Conservation (phyloP, 31 red algal genomes). For the Asparagopsis taxiformis region DNA sequence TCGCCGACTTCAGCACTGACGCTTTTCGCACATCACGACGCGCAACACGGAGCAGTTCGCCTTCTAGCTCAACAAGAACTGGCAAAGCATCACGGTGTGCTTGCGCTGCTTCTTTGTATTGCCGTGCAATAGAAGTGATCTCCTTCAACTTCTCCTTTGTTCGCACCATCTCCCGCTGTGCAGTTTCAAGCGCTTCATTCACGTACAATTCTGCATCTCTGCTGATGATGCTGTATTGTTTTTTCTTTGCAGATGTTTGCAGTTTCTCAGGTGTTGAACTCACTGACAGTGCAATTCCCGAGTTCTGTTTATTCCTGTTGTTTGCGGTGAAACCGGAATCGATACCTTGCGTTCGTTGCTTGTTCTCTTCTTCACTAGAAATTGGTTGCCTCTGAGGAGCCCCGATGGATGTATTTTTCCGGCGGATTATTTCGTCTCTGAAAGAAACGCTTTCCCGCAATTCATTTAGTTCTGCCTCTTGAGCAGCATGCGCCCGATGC, state of each 20-base stretch:
- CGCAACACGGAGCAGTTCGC: slow-evolving; percentile 46
- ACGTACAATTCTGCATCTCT: neutral
- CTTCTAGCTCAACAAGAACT: slow-evolving; percentile 48
- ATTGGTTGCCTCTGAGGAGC: neutral
- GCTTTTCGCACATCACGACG: slow-evolving; percentile 5
- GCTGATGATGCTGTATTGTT: neutral
- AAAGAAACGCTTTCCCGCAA: slow-evolving; percentile 29
- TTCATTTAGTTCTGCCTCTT: slow-evolving; percentile 42
- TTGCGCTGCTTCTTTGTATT: slow-evolving; percentile 43
- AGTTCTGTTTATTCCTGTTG: neutral
- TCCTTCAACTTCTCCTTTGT: slow-evolving; percentile 39
- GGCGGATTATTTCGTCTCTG: slow-evolving; percentile 21
- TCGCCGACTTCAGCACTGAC: slow-evolving; percentile 8
- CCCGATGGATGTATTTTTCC: slow-evolving; percentile 19
- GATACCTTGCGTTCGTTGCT: slow-evolving; percentile 3
- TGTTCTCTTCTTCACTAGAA: slow-evolving; percentile 9
- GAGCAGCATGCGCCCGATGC: slow-evolving; percentile 24
- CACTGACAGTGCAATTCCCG: neutral
- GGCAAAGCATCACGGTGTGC: slow-evolving; percentile 44
- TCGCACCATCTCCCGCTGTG: slow-evolving; percentile 35
- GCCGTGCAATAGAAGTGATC: slow-evolving; percentile 32
- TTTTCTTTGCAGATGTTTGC: neutral
- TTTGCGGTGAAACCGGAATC: slow-evolving; percentile 3
- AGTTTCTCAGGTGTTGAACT: neutral
- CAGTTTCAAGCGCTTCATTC: slow-evolving; percentile 15